Conservation (phyloP, 225 moss, liverwort and hornwort species). For the Neckera pumila region DNA sequence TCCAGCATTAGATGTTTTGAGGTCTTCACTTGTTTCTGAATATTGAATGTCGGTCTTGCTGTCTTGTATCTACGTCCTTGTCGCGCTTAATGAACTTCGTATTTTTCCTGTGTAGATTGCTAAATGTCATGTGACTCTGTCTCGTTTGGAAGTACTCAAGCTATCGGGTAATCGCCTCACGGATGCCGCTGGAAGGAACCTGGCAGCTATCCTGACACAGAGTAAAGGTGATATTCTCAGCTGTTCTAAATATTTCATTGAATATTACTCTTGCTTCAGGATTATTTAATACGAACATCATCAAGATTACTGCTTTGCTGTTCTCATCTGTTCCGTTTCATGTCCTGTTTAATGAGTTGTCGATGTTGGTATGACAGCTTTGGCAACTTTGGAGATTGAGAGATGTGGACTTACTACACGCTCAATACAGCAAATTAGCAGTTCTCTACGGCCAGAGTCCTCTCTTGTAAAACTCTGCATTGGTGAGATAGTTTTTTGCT, state of each 20-base stretch:
- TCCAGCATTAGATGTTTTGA: not conserved
- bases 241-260: not conserved
- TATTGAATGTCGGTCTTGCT: not conserved
- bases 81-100: not conserved
- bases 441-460: slow-evolving; percentile 57
- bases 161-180: slow-evolving; percentile 86
- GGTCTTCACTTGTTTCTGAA: not conserved
- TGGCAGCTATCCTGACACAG: slow-evolving; percentile 58
- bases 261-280: not conserved
- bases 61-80: not conserved
- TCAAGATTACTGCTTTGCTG: not conserved
- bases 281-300: not conserved
- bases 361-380: slow-evolving; percentile 44
- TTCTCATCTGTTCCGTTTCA: not conserved
- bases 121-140: slow-evolving; percentile 71
- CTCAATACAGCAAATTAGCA: slow-evolving; percentile 55
- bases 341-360: not conserved
- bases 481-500: slow-evolving; percentile 39
- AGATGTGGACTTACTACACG: slow-evolving; percentile 80
- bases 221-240: slow-evolving; percentile 41
- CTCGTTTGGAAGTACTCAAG: slow-evolving; percentile 90
- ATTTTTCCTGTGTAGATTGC: slow-evolving; percentile 50
- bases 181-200: slow-evolving; percentile 80
- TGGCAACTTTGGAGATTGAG: slow-evolving; percentile 77
- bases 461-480: slow-evolving; percentile 77